Evolutionary conservation across 768 basidiomycete species (phyloP).

Genomic region (Leccinum subgranulosum): DNA sequence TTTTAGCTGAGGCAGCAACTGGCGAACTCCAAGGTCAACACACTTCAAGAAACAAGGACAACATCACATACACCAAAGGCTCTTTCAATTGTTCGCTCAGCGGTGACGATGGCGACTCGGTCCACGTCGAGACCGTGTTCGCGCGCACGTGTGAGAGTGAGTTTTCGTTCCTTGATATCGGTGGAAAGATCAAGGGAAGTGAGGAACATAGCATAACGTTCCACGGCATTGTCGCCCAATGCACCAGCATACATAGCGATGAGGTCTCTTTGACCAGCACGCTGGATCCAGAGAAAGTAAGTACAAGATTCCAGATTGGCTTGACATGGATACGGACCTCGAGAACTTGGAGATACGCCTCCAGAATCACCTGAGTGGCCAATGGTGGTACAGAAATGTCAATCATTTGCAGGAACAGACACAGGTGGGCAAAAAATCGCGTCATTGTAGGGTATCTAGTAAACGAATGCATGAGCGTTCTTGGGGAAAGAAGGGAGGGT

Average conservation of each 20-base stretch:
- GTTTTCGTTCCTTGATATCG: constrained; percentile 59
- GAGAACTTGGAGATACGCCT: constrained; percentile 84
- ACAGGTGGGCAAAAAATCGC: constrained; percentile 93
- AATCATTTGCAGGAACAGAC: constrained; percentile 84
- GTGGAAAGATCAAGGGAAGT: constrained; percentile 67
- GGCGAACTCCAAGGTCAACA: constrained; percentile 6
- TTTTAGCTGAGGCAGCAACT: constrained; percentile 53
- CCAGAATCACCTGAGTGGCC: constrained; percentile 77
- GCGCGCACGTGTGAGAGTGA: constrained; percentile 69
- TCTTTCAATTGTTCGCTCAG: constrained; percentile 71
- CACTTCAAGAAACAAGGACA: constrained; percentile 5
- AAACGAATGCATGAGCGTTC: neutral
- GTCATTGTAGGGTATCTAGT: constrained; percentile 66
- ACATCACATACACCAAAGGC: constrained; percentile 53
- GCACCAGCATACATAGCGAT: constrained; percentile 94
- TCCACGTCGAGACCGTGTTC: constrained; percentile 84
- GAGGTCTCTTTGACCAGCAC: constrained; percentile 75
- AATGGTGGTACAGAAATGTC: constrained; percentile 68
- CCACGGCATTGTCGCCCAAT: constrained; percentile 85
- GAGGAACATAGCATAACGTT: constrained; percentile 89
- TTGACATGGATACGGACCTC: constrained; percentile 48
- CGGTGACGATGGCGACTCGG: constrained; percentile 75
- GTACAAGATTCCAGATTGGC: neutral
- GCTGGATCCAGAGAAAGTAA: constrained; percentile 33
- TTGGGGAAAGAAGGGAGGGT: constrained; percentile 1